These are phyloP conservation scores for Mollisia scopiformis DNA, from an alignment of 2,329 filamentous ascomycete species.

Conservation along the genomic window DNA sequence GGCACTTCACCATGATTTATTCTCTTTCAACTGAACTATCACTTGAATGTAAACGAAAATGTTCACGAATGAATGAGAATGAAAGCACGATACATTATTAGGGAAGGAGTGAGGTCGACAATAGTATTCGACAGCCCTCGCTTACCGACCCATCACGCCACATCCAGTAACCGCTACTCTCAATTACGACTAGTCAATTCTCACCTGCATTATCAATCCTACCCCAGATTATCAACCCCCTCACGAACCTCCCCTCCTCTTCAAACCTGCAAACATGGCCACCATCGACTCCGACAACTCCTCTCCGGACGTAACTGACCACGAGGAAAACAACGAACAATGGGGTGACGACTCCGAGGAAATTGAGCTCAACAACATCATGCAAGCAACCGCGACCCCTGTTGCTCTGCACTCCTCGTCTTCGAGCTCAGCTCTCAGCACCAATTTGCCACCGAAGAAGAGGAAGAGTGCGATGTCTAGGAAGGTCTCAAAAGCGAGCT, in stretches of 20 bases:
- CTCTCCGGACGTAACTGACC: neutral
- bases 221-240: no score
- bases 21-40: no score
- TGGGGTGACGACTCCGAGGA: neutral
- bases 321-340: neutral
- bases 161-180: no score
- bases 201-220: no score
- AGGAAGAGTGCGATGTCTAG: neutral
- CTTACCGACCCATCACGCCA: neutral
- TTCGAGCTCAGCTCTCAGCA: neutral
- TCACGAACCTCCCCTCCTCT: no score
- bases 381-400: neutral
- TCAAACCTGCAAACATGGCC: neutral
- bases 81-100: no score
- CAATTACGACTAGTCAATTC: neutral
- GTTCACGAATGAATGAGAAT: no score
- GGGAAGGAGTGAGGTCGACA: neutral
- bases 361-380: neutral
- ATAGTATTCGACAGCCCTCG: neutral
- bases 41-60: no score
- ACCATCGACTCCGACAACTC: neutral
- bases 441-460: neutral
- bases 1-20: no score
- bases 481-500: neutral
- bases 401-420: neutral